Conservation (phyloP, 306 rosid species). For the Castanea mollissima region DNA sequence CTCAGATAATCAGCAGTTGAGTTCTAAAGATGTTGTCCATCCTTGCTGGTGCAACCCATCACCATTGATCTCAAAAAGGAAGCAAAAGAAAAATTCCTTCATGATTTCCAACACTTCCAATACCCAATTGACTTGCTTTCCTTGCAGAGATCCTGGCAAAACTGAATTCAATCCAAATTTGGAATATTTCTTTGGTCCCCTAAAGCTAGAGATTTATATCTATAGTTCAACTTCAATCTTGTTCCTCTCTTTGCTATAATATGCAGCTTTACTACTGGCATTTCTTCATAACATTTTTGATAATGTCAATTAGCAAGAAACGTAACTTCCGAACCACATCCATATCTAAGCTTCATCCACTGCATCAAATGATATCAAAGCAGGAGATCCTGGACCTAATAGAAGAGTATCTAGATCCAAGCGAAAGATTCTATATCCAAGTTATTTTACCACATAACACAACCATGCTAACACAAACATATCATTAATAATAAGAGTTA, state of each 20-base stretch:
- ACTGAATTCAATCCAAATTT: neutral
- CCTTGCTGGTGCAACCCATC: neutral
- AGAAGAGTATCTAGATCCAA: neutral
- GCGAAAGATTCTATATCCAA: neutral
- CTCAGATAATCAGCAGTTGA: too few relatives aligned
- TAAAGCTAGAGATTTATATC: neutral
- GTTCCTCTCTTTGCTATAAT: neutral
- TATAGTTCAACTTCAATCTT: neutral
- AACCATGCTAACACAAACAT: neutral
- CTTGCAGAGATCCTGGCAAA: neutral
- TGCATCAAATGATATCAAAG: neutral
- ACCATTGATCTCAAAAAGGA: neutral
- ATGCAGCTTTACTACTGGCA: too few relatives aligned
- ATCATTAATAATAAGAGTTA: neutral
- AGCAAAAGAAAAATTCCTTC: too few relatives aligned
- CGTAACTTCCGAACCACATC: neutral
- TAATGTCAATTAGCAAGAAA: neutral
- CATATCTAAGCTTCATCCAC: neutral
- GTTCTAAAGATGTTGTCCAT: neutral
- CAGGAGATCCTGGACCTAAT: neutral
- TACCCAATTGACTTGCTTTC: neutral
- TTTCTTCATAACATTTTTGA: neutral
- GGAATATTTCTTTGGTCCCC: neutral
- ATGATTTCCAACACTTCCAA: too few relatives aligned
- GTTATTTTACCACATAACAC: neutral